Base-by-base conservation (phyloP, 352 stramenopile genomes). In the Phytopythium litorale region DNA sequence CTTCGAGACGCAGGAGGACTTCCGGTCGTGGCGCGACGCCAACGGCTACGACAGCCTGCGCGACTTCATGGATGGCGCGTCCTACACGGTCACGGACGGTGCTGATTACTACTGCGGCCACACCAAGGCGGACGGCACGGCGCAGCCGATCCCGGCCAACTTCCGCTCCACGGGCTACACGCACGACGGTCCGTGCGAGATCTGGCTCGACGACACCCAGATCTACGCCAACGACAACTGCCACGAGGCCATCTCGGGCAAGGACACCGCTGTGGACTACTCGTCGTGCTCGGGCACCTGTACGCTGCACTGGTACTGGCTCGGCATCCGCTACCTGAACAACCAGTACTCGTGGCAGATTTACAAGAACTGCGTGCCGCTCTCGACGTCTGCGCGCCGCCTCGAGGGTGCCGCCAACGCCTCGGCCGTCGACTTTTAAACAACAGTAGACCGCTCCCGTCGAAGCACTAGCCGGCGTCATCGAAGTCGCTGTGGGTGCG, bases 261-360 rank as follows among this genome's bases (percentile, higher is more conserved):
- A 76, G 62, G 61, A 64, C 18, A 74, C 76, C 56, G 63, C 68
- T n/a, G 42, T 84, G 23, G 75, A 84, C 70, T 84, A 84, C 63
- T 79, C 66, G 42, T 73, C 69, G 40, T 81, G 72, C 61, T 70
- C 54, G 18, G 73, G 64, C 30, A 64, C 60, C 7, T 83, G 75
- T 51, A 81, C 68, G 7, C 71, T 83, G 9, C 70, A 46, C 49
- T 83, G 67, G 69, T 81, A 78, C 67, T 81, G 72, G 70, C 37
- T 81, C 16, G 72, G 72, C 19, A 55, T 78, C 35, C 73, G 73
- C 18, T 81, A 58, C 55, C 60, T 81, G 43, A 79, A 81, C 45
- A 79, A 82, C 43, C 59, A 60, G 18, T 79, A 75, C 60, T 81
- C 73, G 52, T 81, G 73, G 73, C 73, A 81, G 60, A 60, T 81